A percentile compares a stretch with the other conserved stretches of the same genome.
These are phyloP conservation scores for Neoarthrinium moseri DNA, from an alignment of 2,329 filamentous ascomycete species.

Conservation along the genomic window DNA sequence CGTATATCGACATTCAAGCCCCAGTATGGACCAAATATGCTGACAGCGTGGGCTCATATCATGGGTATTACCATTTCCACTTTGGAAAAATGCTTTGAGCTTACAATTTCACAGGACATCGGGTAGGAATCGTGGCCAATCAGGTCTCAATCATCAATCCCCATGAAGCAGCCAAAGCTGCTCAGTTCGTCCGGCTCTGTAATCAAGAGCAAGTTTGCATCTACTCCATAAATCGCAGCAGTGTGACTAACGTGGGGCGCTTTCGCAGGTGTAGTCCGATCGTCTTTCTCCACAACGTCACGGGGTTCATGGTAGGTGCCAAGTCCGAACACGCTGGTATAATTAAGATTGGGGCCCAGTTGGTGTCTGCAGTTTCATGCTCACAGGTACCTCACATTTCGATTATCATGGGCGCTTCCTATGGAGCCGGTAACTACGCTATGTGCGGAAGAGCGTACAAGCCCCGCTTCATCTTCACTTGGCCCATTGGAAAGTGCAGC, in stretches of 20 bases:
- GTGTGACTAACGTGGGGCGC: not conserved
- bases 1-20: conserved; percentile 37
- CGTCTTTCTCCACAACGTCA: conserved; percentile 45
- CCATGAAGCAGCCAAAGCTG: conserved; percentile 37
- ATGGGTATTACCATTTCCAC: conserved; percentile 19
- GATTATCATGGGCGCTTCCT: conserved; percentile 42
- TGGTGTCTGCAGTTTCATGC: conserved; percentile 41
- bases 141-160: conserved; percentile 38
- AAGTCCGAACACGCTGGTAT: conserved; percentile 42
- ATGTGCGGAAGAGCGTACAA: conserved; percentile 42
- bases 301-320: conserved; percentile 46
- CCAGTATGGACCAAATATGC: conserved; percentile 33
- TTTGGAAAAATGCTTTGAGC: conserved; percentile 10
- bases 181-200: conserved; percentile 42
- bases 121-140: conserved; percentile 38
- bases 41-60: conserved; percentile 38
- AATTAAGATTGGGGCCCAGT: conserved; percentile 42
- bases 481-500: conserved; percentile 36
- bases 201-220: conserved; percentile 31
- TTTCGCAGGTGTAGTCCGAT: conserved; percentile 30
- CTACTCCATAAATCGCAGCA: not conserved
- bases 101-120: conserved; percentile 7
- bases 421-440: conserved; percentile 45
- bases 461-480: conserved; percentile 41
- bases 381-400: conserved; percentile 43